Base-by-base conservation (phyloP, 75 land plant species). In the Pinus taeda region DNA sequence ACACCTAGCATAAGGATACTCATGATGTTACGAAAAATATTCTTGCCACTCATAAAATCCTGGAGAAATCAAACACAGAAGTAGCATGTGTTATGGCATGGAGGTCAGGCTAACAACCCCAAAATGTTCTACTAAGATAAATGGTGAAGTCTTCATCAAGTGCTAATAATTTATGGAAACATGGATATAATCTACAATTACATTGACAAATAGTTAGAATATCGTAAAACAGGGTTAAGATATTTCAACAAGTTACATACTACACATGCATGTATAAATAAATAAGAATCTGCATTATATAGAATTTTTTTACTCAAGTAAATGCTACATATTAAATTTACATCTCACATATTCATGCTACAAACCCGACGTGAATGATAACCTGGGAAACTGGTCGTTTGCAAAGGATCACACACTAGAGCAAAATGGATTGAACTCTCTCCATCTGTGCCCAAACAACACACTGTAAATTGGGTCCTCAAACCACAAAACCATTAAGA, bases 41-140 rank as follows among this genome's bases (percentile, higher is more conserved):
- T 81, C 83, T 88, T 94, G 7, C 99, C 99, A 80, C 93, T 91
- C 99, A 97, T 95, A 73, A 97, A 89, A 81, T 97, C 99, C 99
- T 97, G 86, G 42, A 79, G 53, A 37, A 56, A 76, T 18, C 66
- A 65, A 65, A 63, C 15, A 66, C 39, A 20, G 24, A 76, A 76
- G 1, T 8, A 22, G 20, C 33, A 74, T 26, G 66, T 74, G 60
- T 15, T 15, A 56, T 74, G 20, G 30, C n/a, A 57, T 57, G 18
- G 67, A 22, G 17, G 75, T 14, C 17, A 26, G 29, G 4, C 1
- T 15, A 59, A 74, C 12, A 57, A 26, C n/a, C 17, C 73, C 73
- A 30, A 75, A 74, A 30, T 17, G 29, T 57, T 60, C 69, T 64
- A 62, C n/a, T n/a, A 75, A 20, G 15, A 65, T 65, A 33, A 33